These are phyloP conservation scores for Tricladium varicosporioides DNA, from an alignment of 2,329 filamentous ascomycete genomes.

Conservation along the genomic window DNA sequence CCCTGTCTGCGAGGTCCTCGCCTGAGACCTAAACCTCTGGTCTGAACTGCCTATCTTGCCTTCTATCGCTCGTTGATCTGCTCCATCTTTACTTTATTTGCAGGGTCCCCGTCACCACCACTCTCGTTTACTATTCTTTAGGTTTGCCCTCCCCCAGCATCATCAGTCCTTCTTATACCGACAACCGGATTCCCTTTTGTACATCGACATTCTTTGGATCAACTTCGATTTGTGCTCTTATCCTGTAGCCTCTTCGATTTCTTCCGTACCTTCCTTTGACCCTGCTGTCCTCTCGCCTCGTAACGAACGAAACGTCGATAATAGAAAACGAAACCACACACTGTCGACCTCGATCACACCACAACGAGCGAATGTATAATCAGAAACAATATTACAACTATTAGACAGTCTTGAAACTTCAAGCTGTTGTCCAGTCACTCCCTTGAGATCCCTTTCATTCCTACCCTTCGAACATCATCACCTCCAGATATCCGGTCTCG, in stretches of 20 bases:
- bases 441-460: constrained; percentile 24
- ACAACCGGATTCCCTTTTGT: constrained; percentile 33
- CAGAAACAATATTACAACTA: constrained; percentile 29
- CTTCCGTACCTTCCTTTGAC: constrained; percentile 37
- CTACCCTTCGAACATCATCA: constrained; percentile 17
- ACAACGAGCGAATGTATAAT: constrained; percentile 34
- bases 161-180: constrained; percentile 35
- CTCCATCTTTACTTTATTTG: constrained; percentile 34
- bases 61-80: constrained; percentile 32
- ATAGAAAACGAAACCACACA: constrained; percentile 16
- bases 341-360: constrained; percentile 17
- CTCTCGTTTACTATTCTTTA: constrained; percentile 31
- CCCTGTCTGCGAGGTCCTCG: constrained; percentile 5
- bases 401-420: constrained; percentile 34
- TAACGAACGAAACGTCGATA: constrained; percentile 27
- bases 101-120: constrained; percentile 33
- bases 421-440: constrained; percentile 39
- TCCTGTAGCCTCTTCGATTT: constrained; percentile 32
- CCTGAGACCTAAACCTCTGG: constrained; percentile 27
- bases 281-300: constrained; percentile 31
- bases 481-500: not conserved
- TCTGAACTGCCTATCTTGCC: constrained; percentile 31
- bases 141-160: constrained; percentile 28
- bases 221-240: constrained; percentile 34
- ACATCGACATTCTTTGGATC: constrained; percentile 33